Evolutionary conservation across 2,329 filamentous ascomycete genomes (phyloP), one percentile per base, ranked within the genome.

Genomic region (Didymella arachidicola): DNA sequence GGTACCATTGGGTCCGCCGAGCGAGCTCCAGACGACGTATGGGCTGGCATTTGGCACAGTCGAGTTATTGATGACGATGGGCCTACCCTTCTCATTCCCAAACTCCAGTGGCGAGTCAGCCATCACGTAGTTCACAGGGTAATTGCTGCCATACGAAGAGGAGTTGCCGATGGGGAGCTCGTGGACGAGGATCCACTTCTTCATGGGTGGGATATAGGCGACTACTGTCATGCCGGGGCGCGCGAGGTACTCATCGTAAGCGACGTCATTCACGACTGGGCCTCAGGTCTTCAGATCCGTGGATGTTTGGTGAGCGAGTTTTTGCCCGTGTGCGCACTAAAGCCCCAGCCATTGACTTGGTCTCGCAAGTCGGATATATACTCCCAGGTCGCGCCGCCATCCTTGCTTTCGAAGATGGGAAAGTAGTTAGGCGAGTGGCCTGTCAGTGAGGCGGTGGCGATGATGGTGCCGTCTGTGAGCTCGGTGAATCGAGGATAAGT

Each of bases 341-440:
- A 70, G 5, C 88, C 88, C 78, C 84, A 86, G 36, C 83, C 83
- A 64, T 89, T 88, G 42, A 84, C 84, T 42, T 83, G 81, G 68
- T 91, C 88, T 2, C 83, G 78, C 16, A 90, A 83, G 18, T 81
- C 80, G 11, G 86, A 84, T 51, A 89, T 78, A 67, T 87, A 81
- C 8, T 79, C 77, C 88, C 88, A 91, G 1, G 81, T 85, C 3
- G 67, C 63, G 19, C 78, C 64, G 61, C 76, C 66, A 76, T 83
- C 79, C 61, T 65, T 77, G 69, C 73, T 82, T 69, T 69, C 75
- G 60, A 76, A 79, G 54, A 80, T 70, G 16, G 77, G 78, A 34
- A 77, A 77, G 68, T 78, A 77, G 34, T 38, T 38, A 2, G 34
- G 34, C 10, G 34, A 38, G 34, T 38, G 34, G 11, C 34, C 34